These are phyloP conservation scores for Apophysomyces ossiformis DNA, from an alignment of 371 early-diverging fungal species.

Conservation along the genomic window DNA sequence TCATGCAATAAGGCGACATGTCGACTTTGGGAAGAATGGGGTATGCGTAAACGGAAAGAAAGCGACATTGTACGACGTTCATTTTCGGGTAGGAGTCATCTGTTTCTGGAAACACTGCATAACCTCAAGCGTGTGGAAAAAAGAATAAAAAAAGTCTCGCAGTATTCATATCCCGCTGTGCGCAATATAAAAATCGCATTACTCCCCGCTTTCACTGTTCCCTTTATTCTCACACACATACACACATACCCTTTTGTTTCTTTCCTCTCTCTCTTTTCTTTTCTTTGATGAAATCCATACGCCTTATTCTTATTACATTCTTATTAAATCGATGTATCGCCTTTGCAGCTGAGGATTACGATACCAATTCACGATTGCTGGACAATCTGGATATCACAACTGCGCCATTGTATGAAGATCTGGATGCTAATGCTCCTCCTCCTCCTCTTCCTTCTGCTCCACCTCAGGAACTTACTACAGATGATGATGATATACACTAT, in stretches of 20 bases:
- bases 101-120: neutral
- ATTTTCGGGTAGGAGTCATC: no score
- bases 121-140: neutral
- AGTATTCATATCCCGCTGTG: neutral
- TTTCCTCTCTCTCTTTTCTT: neutral
- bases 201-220: neutral
- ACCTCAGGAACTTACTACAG: neutral
- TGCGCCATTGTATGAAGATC: neutral
- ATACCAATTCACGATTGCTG: neutral
- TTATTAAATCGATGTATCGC: neutral
- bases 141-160: constrained; percentile 4
- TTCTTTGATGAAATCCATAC: neutral
- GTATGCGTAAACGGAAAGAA: no score
- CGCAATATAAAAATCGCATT: neutral
- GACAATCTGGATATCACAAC: neutral
- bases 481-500: neutral
- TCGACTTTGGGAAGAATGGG: no score
- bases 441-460: neutral
- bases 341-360: neutral
- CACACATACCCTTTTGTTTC: no score
- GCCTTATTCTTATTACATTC: neutral
- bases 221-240: constrained; percentile 5
- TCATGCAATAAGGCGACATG: no score
- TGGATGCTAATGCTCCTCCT: neutral
- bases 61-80: no score